A percentile compares a stretch with the other conserved stretches of the same genome.
phyloP scores from a whole-genome alignment of 1,284 basidiomycete genomes.

The Tilletia walkeri region DNA sequence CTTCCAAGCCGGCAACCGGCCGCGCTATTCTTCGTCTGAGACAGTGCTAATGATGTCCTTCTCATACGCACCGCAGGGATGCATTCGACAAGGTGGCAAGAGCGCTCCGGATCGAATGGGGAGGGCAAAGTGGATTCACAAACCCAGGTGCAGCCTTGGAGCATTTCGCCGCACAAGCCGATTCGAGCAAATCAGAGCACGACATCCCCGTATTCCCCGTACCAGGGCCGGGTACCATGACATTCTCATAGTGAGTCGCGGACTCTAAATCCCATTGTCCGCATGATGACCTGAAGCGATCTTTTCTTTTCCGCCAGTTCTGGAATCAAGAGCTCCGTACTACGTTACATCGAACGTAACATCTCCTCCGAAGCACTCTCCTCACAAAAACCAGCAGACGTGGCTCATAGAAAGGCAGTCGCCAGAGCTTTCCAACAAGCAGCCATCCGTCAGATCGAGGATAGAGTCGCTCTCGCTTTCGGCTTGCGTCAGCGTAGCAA shows the following conservation, averaged over 20 bases:
- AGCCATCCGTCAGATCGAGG: slow-evolving; percentile 46
- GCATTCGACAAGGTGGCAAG: slow-evolving; percentile 52
- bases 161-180: slow-evolving; percentile 23
- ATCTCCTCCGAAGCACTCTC: background rate
- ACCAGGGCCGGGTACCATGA: slow-evolving; percentile 33
- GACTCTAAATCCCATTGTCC: too few relatives aligned
- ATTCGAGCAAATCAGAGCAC: background rate
- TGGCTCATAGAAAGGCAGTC: slow-evolving; percentile 18
- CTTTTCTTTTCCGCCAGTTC: slow-evolving; percentile 25
- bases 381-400: background rate
- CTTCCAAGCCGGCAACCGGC: background rate
- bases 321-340: slow-evolving; percentile 39
- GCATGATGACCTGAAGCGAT: background rate
- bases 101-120: slow-evolving; percentile 43
- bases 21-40: too few relatives aligned
- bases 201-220: slow-evolving; percentile 27
- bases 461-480: slow-evolving; percentile 40
- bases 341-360: slow-evolving; percentile 27
- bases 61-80: slow-evolving; percentile 23
- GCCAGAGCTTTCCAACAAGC: slow-evolving; percentile 44
- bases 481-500: slow-evolving; percentile 21
- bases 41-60: too few relatives aligned
- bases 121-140: slow-evolving; percentile 24
- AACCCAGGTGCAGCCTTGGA: slow-evolving; percentile 47
- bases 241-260: slow-evolving; percentile 40